phyloP scores from a whole-genome alignment of 768 basidiomycete species.

The Dentipellis sp. region DNA sequence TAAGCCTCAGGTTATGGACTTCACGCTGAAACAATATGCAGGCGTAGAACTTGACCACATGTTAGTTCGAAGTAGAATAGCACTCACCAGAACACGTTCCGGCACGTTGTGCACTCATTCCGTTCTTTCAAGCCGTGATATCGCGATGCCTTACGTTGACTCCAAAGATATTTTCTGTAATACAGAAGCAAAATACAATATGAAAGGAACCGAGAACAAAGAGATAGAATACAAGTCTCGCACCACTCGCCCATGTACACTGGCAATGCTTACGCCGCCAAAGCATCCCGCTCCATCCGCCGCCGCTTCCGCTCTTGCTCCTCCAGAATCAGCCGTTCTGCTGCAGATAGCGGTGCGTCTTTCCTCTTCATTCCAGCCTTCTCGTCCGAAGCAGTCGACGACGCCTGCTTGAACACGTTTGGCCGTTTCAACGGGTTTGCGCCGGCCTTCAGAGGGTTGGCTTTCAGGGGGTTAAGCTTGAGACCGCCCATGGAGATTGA shows the following conservation, averaged over 20 bases:
- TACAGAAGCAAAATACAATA: no score
- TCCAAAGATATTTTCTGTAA: no score
- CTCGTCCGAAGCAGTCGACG: slow-evolving; percentile 26
- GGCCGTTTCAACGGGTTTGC: slow-evolving; percentile 61
- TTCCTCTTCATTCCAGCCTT: slow-evolving; percentile 53
- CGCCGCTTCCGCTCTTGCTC: slow-evolving; percentile 86
- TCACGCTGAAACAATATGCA: no score
- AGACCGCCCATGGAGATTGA: slow-evolving; percentile 26
- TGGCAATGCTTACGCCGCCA: slow-evolving; percentile 1
- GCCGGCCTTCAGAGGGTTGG: slow-evolving; percentile 52
- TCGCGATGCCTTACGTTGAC: no score
- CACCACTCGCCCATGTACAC: neutral
- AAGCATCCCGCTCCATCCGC: slow-evolving; percentile 49
- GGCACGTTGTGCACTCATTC: no score
- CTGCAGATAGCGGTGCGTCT: slow-evolving; percentile 58
- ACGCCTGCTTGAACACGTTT: slow-evolving; percentile 60
- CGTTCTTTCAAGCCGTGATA: no score
- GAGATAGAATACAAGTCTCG: neutral
- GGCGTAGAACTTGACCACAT: no score
- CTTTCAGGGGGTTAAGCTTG: slow-evolving; percentile 58
- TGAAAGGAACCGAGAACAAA: no score
- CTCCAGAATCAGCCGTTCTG: slow-evolving; percentile 81
- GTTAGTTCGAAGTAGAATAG: no score
- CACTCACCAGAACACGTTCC: no score
- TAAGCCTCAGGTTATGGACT: no score